Base-by-base conservation (phyloP, 768 basidiomycete genomes). In the Kwoniella mangroviensis region DNA sequence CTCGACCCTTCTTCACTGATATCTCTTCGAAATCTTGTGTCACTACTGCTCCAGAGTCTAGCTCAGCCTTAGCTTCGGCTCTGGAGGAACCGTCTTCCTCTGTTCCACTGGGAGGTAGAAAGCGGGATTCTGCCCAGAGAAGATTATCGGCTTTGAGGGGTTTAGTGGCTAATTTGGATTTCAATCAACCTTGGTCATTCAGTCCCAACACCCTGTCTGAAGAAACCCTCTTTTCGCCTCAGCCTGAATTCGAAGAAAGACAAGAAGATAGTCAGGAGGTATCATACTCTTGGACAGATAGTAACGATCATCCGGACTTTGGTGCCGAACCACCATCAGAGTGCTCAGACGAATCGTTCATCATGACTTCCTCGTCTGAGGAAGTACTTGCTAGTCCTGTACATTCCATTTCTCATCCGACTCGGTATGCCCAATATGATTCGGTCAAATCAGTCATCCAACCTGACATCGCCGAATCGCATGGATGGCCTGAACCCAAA, bases 111-210 rank as follows among this genome's bases (percentile, higher is more conserved):
- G 60, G 60, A 55, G 64, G 60, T 21, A 62, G 66, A 19, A 80
- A 78, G 64, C 60, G 79, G 17, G 75, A 77, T 61, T 80, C 79
- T 1, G 70, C 75, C 12, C 77, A 80, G 53, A 51, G 79, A 24
- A 65, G 79, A 7, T 60, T 80, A 40, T 70, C 65, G 21, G 77
- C 79, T 12, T 63, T 80, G 11, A 56, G 69, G 49, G 79, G 79
- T n/a, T 63, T 80, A 17, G 77, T 80, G 4, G 77, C 72, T 13
- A 74, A 74, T 55, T 61, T 80, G 13, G 79, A 80, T 61, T 77
- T 80, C 69, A 72, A 73, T 42, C 75, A 80, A 49, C 75, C 71
- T n/a, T 77, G 77, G 77, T 67, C 64, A 13, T 42, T 68, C 6
- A 65, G 63, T 7, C 69, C 68, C 10, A 54, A 43, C 19, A 21